Base-by-base conservation (phyloP, 2,329 filamentous ascomycete genomes). In the Verticillium zaregamsianum region DNA sequence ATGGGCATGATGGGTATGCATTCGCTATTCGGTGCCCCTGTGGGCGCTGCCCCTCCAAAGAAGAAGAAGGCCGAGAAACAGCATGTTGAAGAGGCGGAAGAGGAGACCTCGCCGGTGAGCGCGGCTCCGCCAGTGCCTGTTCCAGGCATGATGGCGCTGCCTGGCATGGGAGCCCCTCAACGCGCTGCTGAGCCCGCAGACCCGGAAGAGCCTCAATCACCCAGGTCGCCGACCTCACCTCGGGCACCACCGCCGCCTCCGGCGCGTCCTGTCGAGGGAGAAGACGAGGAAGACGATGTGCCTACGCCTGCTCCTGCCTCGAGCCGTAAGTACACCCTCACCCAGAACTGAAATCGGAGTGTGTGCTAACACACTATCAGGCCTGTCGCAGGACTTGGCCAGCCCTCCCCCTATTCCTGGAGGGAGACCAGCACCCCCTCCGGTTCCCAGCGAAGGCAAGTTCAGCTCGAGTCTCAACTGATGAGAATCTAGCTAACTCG, bases 1-100 rank as follows among this genome's bases (percentile, higher is more conserved):
- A 97, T 97, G 92, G 92, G 92, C 56, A 96, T 98, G 90, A 97
- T 97, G 92, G 92, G 92, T 55, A 96, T 98, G 90, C 88, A 92
- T 72, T 92, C 92, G 69, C 95, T 98, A 88, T 96, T 96, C 74
- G 92, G 91, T 20, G 74, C 77, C n/a, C 71, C 78, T 33, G 31
- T 32, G 20, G 25, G 31, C 6, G 23, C 25, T 25, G 68, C 79
- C 9, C 73, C 79, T 11, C 77, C 80, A 49, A 86, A 82, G 71
- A 87, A 87, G 75, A 87, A 87, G 73, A 85, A 84, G 71, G 73
- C 67, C 76, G 70, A 32, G 6, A 32, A 45, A 17, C 40, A 58
- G 20, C 56, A 58, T 67, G 54, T 78, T 5, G 82, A 83, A 61
- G 75, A 79, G 40, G 72, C 73, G 4, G 78, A 80, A 5, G 79